Conservation (phyloP, 2,329 filamentous ascomycete species). For the Fusarium udum region DNA sequence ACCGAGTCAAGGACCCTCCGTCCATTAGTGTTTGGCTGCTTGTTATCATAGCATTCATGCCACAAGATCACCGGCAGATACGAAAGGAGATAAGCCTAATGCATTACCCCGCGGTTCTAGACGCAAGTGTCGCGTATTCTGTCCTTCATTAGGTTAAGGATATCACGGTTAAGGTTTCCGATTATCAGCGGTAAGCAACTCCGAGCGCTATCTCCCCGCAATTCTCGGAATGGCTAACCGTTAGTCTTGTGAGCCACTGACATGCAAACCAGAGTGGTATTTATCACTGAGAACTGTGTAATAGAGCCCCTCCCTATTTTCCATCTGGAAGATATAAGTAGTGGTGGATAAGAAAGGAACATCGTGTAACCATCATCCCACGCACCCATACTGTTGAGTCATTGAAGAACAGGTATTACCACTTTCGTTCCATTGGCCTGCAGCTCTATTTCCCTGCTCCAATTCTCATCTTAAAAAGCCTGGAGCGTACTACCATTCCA, state of each 20-base stretch:
- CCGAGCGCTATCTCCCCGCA: constrained; percentile 3
- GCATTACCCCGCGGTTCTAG: constrained; percentile 6
- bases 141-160: neutral
- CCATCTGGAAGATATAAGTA: neutral
- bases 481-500: rapidly evolving
- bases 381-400: too few relatives aligned
- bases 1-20: neutral
- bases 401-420: neutral
- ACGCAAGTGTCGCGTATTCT: neutral
- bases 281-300: neutral
- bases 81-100: neutral
- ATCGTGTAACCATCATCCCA: neutral
- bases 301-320: neutral
- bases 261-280: neutral
- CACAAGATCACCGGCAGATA: neutral
- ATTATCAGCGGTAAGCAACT: neutral
- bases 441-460: rapidly evolving
- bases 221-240: constrained; percentile 5
- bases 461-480: too few relatives aligned
- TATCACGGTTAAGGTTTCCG: constrained; percentile 1
- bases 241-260: neutral
- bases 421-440: rapidly evolving
- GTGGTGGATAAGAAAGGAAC: rapidly evolving
- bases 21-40: neutral
- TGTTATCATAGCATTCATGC: neutral